phyloP scores from a whole-genome alignment of 768 basidiomycete genomes.

The Hemileccinum impolitum region DNA sequence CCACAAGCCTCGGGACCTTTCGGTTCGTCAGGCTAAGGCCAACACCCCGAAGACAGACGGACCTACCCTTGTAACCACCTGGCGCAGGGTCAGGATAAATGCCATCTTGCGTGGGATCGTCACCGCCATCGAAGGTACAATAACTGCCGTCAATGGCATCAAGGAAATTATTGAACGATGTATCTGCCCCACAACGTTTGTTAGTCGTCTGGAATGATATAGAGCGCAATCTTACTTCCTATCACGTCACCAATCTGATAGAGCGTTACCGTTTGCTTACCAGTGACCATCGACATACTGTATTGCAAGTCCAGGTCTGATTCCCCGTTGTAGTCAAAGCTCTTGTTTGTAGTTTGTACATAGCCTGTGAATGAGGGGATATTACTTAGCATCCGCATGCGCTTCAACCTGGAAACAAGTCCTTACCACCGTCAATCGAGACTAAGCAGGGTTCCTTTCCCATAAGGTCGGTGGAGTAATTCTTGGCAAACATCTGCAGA shows the following conservation, averaged over 20 bases:
- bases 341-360: conserved; percentile 19
- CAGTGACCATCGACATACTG: conserved; percentile 30
- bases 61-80: conserved; percentile 20
- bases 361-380: conserved; percentile 14
- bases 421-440: conserved; percentile 36
- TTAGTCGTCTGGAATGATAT: not conserved
- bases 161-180: conserved; percentile 38
- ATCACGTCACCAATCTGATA: conserved; percentile 32
- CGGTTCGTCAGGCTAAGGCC: not conserved
- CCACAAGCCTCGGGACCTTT: conserved; percentile 34
- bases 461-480: conserved; percentile 16
- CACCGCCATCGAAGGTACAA: conserved; percentile 37
- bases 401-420: not conserved
- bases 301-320: conserved; percentile 33
- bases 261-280: conserved; percentile 27
- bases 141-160: conserved; percentile 37
- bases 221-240: conserved; percentile 15
- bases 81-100: conserved; percentile 23
- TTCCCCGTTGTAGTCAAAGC: conserved; percentile 25
- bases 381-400: not conserved
- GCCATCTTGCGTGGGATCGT: conserved; percentile 28
- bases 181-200: conserved; percentile 15
- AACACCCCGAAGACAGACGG: not conserved
- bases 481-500: conserved; percentile 32
- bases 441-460: conserved; percentile 28